Evolutionary conservation across 768 basidiomycete genomes (phyloP).

Genomic region (Calocera viscosa): DNA sequence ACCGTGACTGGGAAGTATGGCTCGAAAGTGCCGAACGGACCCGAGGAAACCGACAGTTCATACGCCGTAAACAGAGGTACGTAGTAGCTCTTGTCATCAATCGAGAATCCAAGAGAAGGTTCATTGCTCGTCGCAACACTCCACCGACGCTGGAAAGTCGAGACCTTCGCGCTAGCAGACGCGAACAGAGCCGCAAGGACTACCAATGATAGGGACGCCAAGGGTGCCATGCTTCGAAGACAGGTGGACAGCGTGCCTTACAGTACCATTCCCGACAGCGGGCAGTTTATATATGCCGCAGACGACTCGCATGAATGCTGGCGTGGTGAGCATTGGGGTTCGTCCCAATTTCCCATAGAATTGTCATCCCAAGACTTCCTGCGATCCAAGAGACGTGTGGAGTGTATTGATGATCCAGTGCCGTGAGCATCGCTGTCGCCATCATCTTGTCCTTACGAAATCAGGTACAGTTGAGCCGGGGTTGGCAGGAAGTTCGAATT

Average conservation of each 20-base stretch:
- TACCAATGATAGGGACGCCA: not conserved
- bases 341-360: not conserved
- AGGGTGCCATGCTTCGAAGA: not conserved
- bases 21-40: not conserved
- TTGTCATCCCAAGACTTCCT: not conserved
- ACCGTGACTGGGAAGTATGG: slow-evolving; percentile 17
- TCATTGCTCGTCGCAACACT: not conserved
- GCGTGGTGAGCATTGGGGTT: not conserved
- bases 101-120: not conserved
- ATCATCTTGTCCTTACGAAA: not conserved
- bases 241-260: not conserved
- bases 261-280: not conserved
- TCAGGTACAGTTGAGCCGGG: not conserved
- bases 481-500: not conserved
- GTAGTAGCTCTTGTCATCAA: not conserved
- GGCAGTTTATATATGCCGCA: not conserved
- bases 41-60: not conserved
- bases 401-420: not conserved
- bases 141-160: not conserved
- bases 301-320: not conserved
- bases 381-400: not conserved
- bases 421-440: not conserved
- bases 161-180: not conserved
- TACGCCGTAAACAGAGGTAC: not conserved
- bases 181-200: not conserved